Evolutionary conservation across 2,329 filamentous ascomycete species (phyloP), one percentile per base, ranked within the genome.

Genomic region (Aspergillus fumigatiaffinis): DNA sequence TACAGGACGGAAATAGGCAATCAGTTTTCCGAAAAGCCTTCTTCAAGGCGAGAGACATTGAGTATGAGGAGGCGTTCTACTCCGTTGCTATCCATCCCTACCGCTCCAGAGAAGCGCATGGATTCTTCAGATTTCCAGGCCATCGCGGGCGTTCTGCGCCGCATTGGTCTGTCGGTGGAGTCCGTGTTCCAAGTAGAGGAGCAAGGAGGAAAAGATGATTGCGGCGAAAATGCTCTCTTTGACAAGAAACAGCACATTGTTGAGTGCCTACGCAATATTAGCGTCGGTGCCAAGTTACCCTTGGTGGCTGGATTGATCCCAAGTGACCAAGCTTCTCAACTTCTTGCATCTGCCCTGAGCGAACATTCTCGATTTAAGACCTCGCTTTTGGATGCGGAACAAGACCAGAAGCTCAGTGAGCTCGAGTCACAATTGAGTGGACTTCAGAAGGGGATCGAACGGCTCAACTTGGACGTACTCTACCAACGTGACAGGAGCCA

Each of bases 381-480:
- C 17, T 72, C 70, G 9, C 56, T 75, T 23, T 60, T 59, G 5
- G 64, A 73, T 56, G 41, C 54, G n/a, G 60, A 57, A 7, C 67
- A 73, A 52, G 64, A 71, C 32, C 58, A 59, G 28, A 62, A 59
- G 25, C 64, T 76, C 35, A 59, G 52, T 21, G 59, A 58, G 6
- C 64, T 77, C 50, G 73, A 76, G 56, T 51, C 52, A 3, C 64
- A 70, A 53, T 62, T 77, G 32, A 59, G 56, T 6, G 47, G 48
- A 21, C 60, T 76, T 28, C 72, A 73, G 50, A 69, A 68, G 50
- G 71, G 69, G 1, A 58, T 75, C 23, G 64, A 72, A 54, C 62
- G 62, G n/a, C 62, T 77, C 26, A 63, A 75, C 49, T 48, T 72
- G 56, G 69, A 71, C 53, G 59, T 68, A 52, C 55, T 76, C 41